Conservation (phyloP, 2,329 filamentous ascomycete genomes). For the Xylariaceae sp. region DNA sequence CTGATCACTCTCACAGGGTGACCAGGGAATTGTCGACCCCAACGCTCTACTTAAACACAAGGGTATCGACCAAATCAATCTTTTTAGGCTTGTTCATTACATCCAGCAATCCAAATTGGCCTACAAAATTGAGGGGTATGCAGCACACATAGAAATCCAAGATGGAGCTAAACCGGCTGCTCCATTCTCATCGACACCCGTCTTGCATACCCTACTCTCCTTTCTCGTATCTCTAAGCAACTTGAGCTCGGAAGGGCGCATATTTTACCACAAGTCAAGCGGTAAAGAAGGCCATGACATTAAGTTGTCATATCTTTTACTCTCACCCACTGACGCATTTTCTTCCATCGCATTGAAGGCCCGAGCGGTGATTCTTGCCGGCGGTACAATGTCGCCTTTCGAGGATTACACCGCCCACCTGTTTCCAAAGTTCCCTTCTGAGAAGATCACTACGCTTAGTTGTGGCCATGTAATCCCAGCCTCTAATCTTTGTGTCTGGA, state of each 20-base stretch:
- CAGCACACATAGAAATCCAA: slow-evolving; percentile 52
- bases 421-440: slow-evolving; percentile 64
- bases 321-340: slow-evolving; percentile 90
- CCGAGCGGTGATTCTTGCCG: slow-evolving; percentile 81
- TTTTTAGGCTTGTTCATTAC: slow-evolving; percentile 82
- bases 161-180: slow-evolving; percentile 23
- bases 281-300: slow-evolving; percentile 40
- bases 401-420: slow-evolving; percentile 82
- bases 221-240: slow-evolving; percentile 83
- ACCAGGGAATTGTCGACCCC: slow-evolving; percentile 64
- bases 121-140: slow-evolving; percentile 90
- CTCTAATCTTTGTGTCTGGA: slow-evolving; percentile 73
- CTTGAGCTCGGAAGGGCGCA: slow-evolving; percentile 63
- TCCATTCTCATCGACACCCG: slow-evolving; percentile 42
- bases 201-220: slow-evolving; percentile 50
- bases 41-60: slow-evolving; percentile 73
- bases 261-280: slow-evolving; percentile 53
- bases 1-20: slow-evolving; percentile 31
- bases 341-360: slow-evolving; percentile 79
- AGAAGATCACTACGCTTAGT: slow-evolving; percentile 71
- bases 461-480: slow-evolving; percentile 91
- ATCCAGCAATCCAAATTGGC: slow-evolving; percentile 88
- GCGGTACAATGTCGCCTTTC: slow-evolving; percentile 97
- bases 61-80: slow-evolving; percentile 90
- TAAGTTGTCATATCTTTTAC: slow-evolving; percentile 73